Evolutionary conservation across 768 basidiomycete genomes (phyloP).

Genomic region (Crassisporium funariophilum): DNA sequence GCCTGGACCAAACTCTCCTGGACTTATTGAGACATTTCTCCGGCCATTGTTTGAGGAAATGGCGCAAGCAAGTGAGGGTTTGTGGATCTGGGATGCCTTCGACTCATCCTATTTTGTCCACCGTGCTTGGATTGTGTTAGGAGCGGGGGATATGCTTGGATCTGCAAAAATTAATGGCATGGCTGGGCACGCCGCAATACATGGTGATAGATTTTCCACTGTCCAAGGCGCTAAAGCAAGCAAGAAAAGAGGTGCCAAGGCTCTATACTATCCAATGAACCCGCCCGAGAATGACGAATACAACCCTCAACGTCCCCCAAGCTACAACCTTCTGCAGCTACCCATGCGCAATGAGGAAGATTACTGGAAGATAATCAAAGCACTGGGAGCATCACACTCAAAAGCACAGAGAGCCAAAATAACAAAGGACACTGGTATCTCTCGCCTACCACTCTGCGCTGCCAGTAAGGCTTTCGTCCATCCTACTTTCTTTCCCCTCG

Average conservation of each 20-base stretch:
- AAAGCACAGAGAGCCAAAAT: constrained; percentile 19
- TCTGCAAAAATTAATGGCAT: constrained; percentile 31
- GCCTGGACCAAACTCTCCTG: constrained; percentile 25
- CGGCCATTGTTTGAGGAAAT: constrained; percentile 20
- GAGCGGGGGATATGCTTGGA: constrained; percentile 31
- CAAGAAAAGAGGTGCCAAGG: neutral
- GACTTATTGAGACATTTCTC: constrained; percentile 24
- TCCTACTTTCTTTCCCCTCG: constrained; percentile 34
- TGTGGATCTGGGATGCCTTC: constrained; percentile 28
- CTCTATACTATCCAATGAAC: constrained; percentile 25
- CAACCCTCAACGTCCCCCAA: constrained; percentile 22
- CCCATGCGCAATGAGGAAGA: constrained; percentile 21
- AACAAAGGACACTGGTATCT: constrained; percentile 24
- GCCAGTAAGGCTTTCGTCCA: constrained; percentile 32
- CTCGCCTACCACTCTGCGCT: constrained; percentile 28
- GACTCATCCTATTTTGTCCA: constrained; percentile 17
- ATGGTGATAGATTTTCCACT: constrained; percentile 27
- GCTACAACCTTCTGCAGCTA: constrained; percentile 24
- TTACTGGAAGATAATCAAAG: constrained; percentile 26
- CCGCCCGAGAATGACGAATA: constrained; percentile 22
- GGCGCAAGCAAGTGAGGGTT: constrained; percentile 19
- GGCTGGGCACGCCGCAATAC: constrained; percentile 23
- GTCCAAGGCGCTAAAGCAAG: constrained; percentile 1
- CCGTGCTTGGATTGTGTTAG: constrained; percentile 9
- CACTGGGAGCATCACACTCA: constrained; percentile 14